These are phyloP conservation scores for Penicillium steckii DNA, from an alignment of 495 filamentous ascomycete genomes.

Conservation along the genomic window DNA sequence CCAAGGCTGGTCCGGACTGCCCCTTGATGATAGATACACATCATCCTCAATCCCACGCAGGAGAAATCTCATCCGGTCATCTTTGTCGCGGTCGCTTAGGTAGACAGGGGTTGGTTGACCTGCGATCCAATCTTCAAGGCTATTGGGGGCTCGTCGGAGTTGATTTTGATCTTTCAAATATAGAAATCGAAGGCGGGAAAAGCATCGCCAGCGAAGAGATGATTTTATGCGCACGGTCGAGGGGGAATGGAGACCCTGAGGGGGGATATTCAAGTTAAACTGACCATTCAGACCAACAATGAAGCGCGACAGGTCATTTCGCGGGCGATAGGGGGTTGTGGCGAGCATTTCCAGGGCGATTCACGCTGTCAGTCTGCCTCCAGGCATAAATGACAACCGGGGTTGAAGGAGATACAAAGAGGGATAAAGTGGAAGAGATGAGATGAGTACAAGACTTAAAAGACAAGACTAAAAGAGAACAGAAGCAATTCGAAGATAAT, in stretches of 20 bases:
- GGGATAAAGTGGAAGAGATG: too few species aligned
- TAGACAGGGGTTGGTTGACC: not conserved
- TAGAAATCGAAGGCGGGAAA: not conserved
- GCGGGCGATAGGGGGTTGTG: not conserved
- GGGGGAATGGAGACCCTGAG: not conserved
- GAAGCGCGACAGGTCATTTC: not conserved
- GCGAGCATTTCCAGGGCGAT: not conserved
- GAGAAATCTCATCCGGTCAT: not conserved
- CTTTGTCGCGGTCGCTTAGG: not conserved
- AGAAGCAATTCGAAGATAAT: too few species aligned
- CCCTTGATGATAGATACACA: not conserved
- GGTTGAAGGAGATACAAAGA: too few species aligned
- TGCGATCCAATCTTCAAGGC: not conserved
- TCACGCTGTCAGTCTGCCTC: too few species aligned
- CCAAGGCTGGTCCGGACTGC: not conserved
- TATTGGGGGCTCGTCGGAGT: not conserved
- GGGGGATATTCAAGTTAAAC: not conserved
- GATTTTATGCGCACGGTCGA: not conserved
- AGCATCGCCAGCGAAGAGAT: not conserved
- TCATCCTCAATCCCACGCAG: not conserved
- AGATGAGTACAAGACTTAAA: too few species aligned
- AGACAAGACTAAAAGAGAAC: too few species aligned
- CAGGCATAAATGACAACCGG: too few species aligned
- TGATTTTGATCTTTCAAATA: not conserved
- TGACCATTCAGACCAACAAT: not conserved